Evolutionary conservation across 2,329 filamentous ascomycete species (phyloP), one percentile per base, ranked within the genome.

Genomic region (Ophiostoma perfectum): DNA sequence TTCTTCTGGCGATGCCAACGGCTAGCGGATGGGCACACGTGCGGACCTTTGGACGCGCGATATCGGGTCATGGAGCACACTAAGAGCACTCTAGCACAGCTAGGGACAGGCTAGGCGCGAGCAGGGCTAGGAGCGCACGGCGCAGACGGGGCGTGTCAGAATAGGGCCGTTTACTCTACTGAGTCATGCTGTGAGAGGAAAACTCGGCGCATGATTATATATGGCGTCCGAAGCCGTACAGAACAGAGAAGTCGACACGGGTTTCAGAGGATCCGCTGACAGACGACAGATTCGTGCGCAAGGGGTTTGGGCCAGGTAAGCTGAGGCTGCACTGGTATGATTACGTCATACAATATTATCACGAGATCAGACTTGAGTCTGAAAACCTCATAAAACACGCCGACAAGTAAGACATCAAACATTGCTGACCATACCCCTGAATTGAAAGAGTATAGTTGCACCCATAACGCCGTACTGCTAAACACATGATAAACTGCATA

Each of bases 41-140:
- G 49, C 49, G 49, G 49, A 27, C n/a, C 49, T 55, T 27, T 27
- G 27, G 49, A 18, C 60, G 60, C 39, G 60, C 60, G 60, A 63
- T 63, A 63, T 63, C 60, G 60, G 60, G 60, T 18, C 58, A 38
- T 55, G 49, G n/a, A 55, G 49, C 49, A 55, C 49, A 55, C 49
- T 55, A 27, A 27, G 49, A 55, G 14, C 47, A n/a, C 2, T 27
- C 47, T 49, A 49, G 18, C 14, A 49, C 47, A 14, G 47, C 47
- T 49, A 49, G 12, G 14, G 12, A 14, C 45, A n/a, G 27, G 27
- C 27, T 27, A 27, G 27, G 27, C 27, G 27, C 27, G 27, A 27
- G 27, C 27, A 27, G 27, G 27, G 27, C 45, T 16, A 49, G n/a
- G 45, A 49, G 14, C 5, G 14, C 47, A 18, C n/a, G 16, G 18